phyloP scores from a whole-genome alignment of 306 rosid species.

The Vigna radiata region DNA sequence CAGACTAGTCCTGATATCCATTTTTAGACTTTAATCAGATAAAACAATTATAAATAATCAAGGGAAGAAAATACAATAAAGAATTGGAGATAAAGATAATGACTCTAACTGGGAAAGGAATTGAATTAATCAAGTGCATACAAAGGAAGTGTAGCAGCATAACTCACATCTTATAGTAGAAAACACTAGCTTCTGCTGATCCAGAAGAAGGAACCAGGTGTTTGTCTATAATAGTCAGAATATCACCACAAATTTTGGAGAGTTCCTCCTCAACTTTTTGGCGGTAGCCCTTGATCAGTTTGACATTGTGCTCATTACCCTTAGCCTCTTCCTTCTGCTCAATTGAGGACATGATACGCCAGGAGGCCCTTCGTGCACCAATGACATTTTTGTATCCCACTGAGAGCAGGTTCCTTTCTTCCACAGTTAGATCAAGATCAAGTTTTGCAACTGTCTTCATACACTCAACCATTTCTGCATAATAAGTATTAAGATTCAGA shows the following conservation, averaged over 20 bases:
- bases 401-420: conserved; percentile 98
- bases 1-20: not conserved
- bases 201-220: conserved; percentile 84
- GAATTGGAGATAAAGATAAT: conserved; percentile 24
- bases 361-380: conserved; percentile 95
- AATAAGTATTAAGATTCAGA: conserved; percentile 38
- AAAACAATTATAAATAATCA: not conserved
- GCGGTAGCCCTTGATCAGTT: conserved; percentile 84
- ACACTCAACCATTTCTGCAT: conserved; percentile 95
- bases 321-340: conserved; percentile 98
- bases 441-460: conserved; percentile 91
- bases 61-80: conserved; percentile 26
- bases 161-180: conserved; percentile 96
- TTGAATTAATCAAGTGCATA: conserved; percentile 17
- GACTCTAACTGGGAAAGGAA: conserved; percentile 9
- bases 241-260: conserved; percentile 84
- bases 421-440: conserved; percentile 92
- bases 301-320: conserved; percentile 90
- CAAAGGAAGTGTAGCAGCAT: conserved; percentile 10
- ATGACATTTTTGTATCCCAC: conserved; percentile 98
- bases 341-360: conserved; percentile 99
- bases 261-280: conserved; percentile 98
- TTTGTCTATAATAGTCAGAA: conserved; percentile 80
- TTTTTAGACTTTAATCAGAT: not conserved
- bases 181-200: conserved; percentile 92